Conservation (phyloP, 2,329 filamentous ascomycete species). For the Colletotrichum costaricense region DNA sequence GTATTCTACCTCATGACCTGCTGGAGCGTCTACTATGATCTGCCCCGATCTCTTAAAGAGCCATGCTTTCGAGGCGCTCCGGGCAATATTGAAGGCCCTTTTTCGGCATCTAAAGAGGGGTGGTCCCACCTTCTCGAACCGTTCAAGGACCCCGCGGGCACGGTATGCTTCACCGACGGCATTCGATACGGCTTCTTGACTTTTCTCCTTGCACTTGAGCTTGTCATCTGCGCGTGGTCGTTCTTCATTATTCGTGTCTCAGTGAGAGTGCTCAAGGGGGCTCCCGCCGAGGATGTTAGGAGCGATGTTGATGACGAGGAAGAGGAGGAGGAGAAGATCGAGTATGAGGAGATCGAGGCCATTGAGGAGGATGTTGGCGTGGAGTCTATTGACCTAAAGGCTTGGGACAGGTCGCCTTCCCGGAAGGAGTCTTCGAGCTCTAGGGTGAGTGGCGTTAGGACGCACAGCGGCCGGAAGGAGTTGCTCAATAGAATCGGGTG, state of each 20-base stretch:
- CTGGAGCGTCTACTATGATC: slow-evolving; percentile 11
- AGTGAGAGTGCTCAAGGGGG: slow-evolving; percentile 1
- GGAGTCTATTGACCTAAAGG: slow-evolving; percentile 1
- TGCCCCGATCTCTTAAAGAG: neutral
- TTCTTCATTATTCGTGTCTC: slow-evolving; percentile 4
- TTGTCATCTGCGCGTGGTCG: slow-evolving; percentile 10
- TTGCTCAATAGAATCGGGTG: slow-evolving; percentile 14
- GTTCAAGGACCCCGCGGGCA: neutral
- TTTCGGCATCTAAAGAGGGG: neutral
- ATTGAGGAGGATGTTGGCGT: slow-evolving; percentile 3
- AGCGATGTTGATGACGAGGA: neutral
- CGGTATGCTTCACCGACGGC: slow-evolving; percentile 1
- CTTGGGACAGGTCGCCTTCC: neutral
- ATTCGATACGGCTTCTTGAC: neutral
- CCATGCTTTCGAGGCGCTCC: slow-evolving; percentile 5
- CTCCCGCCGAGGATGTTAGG: slow-evolving; percentile 11
- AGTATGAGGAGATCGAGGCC: neutral
- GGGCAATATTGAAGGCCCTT: neutral
- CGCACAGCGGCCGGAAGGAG: slow-evolving; percentile 2
- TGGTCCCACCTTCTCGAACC: slow-evolving; percentile 9
- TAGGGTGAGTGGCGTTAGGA: neutral
- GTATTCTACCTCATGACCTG: slow-evolving; percentile 8
- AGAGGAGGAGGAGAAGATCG: neutral
- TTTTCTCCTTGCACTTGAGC: slow-evolving; percentile 8
- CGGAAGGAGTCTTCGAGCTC: neutral